These are phyloP conservation scores for Omphalea diandra DNA, from an alignment of 441 rosid genomes.

Conservation along the genomic window DNA sequence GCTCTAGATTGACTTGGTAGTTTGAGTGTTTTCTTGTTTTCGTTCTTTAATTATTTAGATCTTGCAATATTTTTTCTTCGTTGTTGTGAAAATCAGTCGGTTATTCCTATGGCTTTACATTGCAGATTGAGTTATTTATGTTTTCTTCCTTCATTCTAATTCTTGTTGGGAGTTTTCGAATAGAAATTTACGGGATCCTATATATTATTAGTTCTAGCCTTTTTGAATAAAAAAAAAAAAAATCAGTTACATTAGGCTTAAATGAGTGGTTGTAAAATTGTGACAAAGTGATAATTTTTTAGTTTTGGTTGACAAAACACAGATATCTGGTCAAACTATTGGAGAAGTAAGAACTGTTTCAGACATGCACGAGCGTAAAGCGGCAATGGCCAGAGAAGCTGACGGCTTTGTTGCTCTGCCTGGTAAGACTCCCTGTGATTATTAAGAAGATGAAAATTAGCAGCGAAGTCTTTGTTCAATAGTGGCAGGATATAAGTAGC, in stretches of 20 bases:
- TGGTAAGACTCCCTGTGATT: constrained; percentile 36
- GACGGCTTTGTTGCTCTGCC: constrained; percentile 97
- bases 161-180: not conserved
- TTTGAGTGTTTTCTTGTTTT: not conserved
- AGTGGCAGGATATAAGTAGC: constrained; percentile 5
- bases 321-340: constrained; percentile 91
- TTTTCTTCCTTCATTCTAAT: constrained; percentile 6
- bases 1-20: not conserved
- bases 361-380: constrained; percentile 97
- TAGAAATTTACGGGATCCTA: not conserved
- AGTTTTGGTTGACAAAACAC: constrained; percentile 13
- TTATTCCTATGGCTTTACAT: not conserved
- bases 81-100: not conserved
- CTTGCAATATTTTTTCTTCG: not conserved
- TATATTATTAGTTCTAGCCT: constrained; percentile 1
- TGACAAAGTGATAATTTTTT: constrained; percentile 5
- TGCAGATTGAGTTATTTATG: not conserved
- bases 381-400: constrained; percentile 91
- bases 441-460: not conserved
- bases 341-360: constrained; percentile 82
- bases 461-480: not conserved
- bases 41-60: not conserved
- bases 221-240: no score
- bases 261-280: constrained; percentile 1
- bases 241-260: constrained; percentile 5